phyloP scores from a whole-genome alignment of 495 filamentous ascomycete genomes.

The Neurospora sp. region DNA sequence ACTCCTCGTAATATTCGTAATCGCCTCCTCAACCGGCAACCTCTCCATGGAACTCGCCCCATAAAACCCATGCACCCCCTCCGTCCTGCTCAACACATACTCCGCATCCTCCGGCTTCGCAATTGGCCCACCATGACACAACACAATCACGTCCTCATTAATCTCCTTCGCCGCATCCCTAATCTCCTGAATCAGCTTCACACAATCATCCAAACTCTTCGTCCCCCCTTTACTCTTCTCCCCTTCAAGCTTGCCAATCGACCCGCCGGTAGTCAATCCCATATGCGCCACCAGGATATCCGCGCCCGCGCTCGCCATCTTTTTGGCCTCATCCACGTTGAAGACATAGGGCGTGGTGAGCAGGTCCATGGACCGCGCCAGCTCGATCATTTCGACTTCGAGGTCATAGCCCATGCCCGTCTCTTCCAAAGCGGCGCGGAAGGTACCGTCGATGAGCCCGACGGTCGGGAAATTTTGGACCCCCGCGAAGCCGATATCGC shows the following conservation, averaged over 20 bases:
- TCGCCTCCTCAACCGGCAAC: slow-evolving; percentile 57
- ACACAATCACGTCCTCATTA: slow-evolving; percentile 48
- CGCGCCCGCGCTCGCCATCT: slow-evolving; percentile 53
- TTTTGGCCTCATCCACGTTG: slow-evolving; percentile 43
- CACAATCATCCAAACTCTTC: slow-evolving; percentile 52
- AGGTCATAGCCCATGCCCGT: slow-evolving; percentile 56
- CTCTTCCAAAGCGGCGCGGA: slow-evolving; percentile 56
- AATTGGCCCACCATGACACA: slow-evolving; percentile 63
- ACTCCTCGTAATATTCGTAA: slow-evolving; percentile 46
- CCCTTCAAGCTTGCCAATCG: slow-evolving; percentile 34
- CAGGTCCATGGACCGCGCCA: slow-evolving; percentile 45
- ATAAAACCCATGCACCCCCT: slow-evolving; percentile 59
- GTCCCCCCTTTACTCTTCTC: slow-evolving; percentile 34
- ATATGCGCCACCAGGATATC: slow-evolving; percentile 62
- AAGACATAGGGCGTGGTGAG: slow-evolving; percentile 65
- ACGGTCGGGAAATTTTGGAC: slow-evolving; percentile 69
- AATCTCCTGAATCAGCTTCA: slow-evolving; percentile 49
- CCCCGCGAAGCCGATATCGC: slow-evolving; percentile 50
- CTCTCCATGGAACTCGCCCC: slow-evolving; percentile 64
- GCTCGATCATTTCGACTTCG: slow-evolving; percentile 55
- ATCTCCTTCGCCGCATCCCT: slow-evolving; percentile 46
- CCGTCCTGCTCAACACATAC: slow-evolving; percentile 48
- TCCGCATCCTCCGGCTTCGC: slow-evolving; percentile 50
- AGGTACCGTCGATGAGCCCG: slow-evolving; percentile 55
- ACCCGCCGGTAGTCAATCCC: slow-evolving; percentile 54